Evolutionary conservation across 1,284 basidiomycete genomes (phyloP).

Genomic region (Ustilago crameri): DNA sequence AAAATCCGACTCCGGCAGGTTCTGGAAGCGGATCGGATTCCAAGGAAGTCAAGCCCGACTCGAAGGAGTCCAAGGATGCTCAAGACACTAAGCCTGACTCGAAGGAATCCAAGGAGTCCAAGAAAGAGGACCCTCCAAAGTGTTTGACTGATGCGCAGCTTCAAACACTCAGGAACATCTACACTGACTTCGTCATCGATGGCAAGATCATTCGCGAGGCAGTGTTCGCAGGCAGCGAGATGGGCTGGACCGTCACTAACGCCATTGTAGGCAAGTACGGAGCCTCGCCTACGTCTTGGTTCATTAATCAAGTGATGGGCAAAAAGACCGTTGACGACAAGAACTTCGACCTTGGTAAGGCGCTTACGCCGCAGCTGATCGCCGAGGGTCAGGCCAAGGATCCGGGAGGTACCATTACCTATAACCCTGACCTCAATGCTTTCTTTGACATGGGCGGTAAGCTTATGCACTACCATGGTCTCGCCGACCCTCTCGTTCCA

Average conservation of each 20-base stretch:
- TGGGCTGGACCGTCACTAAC: slow-evolving; percentile 21
- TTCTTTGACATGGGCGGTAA: slow-evolving; percentile 65
- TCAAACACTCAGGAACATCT: slow-evolving; percentile 39
- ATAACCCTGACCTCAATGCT: slow-evolving; percentile 58
- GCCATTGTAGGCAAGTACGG: slow-evolving; percentile 31
- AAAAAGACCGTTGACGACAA: slow-evolving; percentile 11
- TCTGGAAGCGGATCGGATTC: too few species aligned
- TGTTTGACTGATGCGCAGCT: slow-evolving; percentile 42
- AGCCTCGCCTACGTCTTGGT: slow-evolving; percentile 30
- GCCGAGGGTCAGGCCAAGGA: slow-evolving; percentile 24
- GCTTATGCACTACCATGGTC: slow-evolving; percentile 68
- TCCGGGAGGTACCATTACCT: slow-evolving; percentile 37
- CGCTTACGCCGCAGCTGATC: slow-evolving; percentile 34
- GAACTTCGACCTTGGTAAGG: slow-evolving; percentile 26
- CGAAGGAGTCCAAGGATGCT: too few species aligned
- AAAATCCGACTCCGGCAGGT: too few species aligned
- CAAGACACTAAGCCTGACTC: background rate
- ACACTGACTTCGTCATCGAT: slow-evolving; percentile 19
- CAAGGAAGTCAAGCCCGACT: too few species aligned
- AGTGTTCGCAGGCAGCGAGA: slow-evolving; percentile 38
- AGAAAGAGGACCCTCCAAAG: slow-evolving; percentile 3
- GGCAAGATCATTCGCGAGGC: slow-evolving; percentile 36
- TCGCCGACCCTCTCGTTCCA: slow-evolving; percentile 68
- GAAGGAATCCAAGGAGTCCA: background rate
- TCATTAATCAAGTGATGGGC: slow-evolving; percentile 44